Conservation (phyloP, 2,329 filamentous ascomycete genomes). For the Fusarium haematococcum region DNA sequence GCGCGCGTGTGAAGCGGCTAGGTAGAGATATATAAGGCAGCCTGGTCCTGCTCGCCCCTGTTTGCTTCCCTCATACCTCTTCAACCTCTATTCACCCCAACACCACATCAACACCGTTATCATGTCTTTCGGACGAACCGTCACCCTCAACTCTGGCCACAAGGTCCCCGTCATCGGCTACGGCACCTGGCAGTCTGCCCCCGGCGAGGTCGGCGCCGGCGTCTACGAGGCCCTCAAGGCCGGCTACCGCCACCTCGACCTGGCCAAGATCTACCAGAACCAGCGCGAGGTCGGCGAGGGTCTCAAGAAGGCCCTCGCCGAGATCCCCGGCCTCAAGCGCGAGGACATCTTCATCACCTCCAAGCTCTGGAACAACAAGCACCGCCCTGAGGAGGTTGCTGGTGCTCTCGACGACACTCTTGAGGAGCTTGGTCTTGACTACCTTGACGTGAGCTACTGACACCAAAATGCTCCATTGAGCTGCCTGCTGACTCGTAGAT, state of each 20-base stretch:
- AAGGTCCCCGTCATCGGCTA: conserved; percentile 71
- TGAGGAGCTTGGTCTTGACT: conserved; percentile 66
- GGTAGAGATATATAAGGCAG: conserved; percentile 21
- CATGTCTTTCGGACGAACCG: conserved; percentile 69
- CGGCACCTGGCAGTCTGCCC: conserved; percentile 76
- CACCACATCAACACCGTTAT: conserved; percentile 16
- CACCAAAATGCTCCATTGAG: background rate
- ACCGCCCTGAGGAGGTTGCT: conserved; percentile 70
- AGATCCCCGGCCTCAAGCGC: conserved; percentile 64
- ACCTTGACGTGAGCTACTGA: conserved; percentile 61
- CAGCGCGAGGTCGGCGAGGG: conserved; percentile 69
- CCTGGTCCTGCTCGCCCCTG: background rate
- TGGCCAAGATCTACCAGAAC: conserved; percentile 71
- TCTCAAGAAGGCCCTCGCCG: conserved; percentile 59
- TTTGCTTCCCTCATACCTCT: background rate
- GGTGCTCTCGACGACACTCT: conserved; percentile 67
- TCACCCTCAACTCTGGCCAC: conserved; percentile 72
- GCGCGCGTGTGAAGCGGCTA: conserved; percentile 2
- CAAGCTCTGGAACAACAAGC: conserved; percentile 73
- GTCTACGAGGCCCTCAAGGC: conserved; percentile 72
- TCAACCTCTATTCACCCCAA: background rate
- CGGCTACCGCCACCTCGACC: conserved; percentile 73
- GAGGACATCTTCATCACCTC: conserved; percentile 73
- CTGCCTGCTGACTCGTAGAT: background rate
- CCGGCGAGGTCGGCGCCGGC: conserved; percentile 72